Conservation (phyloP, 768 basidiomycete genomes). For the Mycena venus region DNA sequence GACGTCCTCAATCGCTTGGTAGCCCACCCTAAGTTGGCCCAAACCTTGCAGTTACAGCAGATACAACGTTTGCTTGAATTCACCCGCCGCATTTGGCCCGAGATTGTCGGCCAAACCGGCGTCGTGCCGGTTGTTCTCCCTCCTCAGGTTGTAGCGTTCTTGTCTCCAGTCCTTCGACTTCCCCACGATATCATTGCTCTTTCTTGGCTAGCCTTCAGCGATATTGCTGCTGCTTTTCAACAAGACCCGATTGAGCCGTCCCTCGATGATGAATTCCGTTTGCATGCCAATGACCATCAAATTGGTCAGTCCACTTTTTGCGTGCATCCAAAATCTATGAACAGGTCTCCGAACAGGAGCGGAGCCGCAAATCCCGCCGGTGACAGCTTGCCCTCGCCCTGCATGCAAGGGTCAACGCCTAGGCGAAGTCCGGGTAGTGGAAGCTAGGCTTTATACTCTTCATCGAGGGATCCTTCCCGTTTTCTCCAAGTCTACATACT, state of each 20-base stretch:
- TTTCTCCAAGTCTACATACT: neutral
- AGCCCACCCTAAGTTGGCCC: neutral
- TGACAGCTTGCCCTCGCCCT: neutral
- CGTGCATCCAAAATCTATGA: neutral
- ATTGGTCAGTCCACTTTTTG: neutral
- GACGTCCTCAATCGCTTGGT: neutral
- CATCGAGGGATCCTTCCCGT: conserved; percentile 10
- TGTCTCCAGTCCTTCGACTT: conserved; percentile 1
- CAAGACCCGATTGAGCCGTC: neutral
- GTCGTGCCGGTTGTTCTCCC: neutral
- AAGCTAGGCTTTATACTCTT: neutral
- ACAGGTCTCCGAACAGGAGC: neutral
- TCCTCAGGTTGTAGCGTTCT: neutral
- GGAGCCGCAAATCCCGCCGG: neutral
- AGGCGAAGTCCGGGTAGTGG: too few species aligned
- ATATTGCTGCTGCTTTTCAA: neutral
- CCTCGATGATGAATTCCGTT: conserved; percentile 1
- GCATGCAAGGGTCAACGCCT: neutral
- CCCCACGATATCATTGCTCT: neutral
- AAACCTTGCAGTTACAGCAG: neutral
- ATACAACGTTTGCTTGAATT: conserved; percentile 2
- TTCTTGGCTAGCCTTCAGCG: conserved; percentile 11
- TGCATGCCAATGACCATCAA: neutral
- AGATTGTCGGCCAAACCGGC: neutral
- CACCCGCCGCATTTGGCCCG: conserved; percentile 10